phyloP scores from a whole-genome alignment of 1,284 basidiomycete genomes.

The Trametes polyzona region DNA sequence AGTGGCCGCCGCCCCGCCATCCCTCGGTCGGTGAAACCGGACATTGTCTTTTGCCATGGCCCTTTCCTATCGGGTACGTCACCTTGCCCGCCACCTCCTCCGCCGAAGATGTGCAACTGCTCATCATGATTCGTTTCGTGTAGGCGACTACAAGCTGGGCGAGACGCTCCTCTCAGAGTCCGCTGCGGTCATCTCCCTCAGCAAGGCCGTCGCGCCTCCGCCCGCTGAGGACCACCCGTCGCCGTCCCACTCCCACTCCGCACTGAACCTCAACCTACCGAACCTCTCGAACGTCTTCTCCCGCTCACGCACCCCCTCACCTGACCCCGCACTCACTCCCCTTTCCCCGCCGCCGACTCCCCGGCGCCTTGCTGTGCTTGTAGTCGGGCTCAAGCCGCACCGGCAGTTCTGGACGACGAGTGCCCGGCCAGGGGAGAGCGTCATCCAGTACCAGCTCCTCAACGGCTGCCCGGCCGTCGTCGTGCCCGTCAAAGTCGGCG shows the following conservation, averaged over 20 bases:
- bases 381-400: slow-evolving; percentile 64
- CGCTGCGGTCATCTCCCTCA: slow-evolving; percentile 53
- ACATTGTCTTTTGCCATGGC: slow-evolving; percentile 68
- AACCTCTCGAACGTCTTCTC: slow-evolving; percentile 44
- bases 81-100: neutral
- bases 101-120: neutral
- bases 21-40: slow-evolving; percentile 64
- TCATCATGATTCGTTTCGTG: slow-evolving; percentile 2
- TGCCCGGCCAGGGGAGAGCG: slow-evolving; percentile 61
- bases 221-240: slow-evolving; percentile 5
- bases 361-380: slow-evolving; percentile 56
- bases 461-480: slow-evolving; percentile 66
- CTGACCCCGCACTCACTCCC: slow-evolving; percentile 48
- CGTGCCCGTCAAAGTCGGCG: slow-evolving; percentile 59
- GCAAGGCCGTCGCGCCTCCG: slow-evolving; percentile 35
- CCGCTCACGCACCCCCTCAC: slow-evolving; percentile 55
- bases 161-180: slow-evolving; percentile 60
- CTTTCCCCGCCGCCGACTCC: slow-evolving; percentile 48
- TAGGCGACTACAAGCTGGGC: slow-evolving; percentile 64
- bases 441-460: slow-evolving; percentile 62
- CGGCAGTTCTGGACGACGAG: slow-evolving; percentile 61
- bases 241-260: slow-evolving; percentile 7
- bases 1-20: slow-evolving; percentile 62
- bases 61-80: slow-evolving; percentile 57
- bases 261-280: slow-evolving; percentile 27